Conservation (phyloP, 1,284 basidiomycete species). For the Malassezia sympodialis region DNA sequence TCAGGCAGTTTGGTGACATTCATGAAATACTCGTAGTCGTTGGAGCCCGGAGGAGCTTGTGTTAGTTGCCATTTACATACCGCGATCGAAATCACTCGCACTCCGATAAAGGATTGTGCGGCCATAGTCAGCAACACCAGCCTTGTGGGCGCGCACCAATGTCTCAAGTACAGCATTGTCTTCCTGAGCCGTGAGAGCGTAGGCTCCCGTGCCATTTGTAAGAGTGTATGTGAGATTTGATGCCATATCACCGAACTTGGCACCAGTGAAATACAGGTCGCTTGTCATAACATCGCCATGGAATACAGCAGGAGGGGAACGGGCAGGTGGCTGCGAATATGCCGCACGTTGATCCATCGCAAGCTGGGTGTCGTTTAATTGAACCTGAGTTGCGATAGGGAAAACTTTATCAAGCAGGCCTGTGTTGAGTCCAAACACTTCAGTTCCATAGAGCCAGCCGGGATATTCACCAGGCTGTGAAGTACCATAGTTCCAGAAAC, state of each 20-base stretch:
- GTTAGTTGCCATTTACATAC: neutral
- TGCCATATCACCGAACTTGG: slow-evolving; percentile 36
- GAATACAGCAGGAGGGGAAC: slow-evolving; percentile 46
- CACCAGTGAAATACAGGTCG: slow-evolving; percentile 52
- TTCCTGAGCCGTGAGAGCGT: slow-evolving; percentile 53
- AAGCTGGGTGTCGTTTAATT: slow-evolving; percentile 49
- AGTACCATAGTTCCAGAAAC: slow-evolving; percentile 51
- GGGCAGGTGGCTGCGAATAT: slow-evolving; percentile 49
- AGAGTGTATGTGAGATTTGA: slow-evolving; percentile 51
- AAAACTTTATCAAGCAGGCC: slow-evolving; percentile 50
- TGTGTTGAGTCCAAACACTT: slow-evolving; percentile 55
- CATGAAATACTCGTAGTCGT: slow-evolving; percentile 5
- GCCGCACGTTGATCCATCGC: slow-evolving; percentile 48
- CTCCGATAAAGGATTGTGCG: slow-evolving; percentile 53
- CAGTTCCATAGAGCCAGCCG: slow-evolving; percentile 52
- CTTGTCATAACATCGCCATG: slow-evolving; percentile 47
- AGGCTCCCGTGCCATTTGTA: slow-evolving; percentile 49
- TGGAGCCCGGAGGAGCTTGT: neutral
- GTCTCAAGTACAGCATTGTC: slow-evolving; percentile 53
- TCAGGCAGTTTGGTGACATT: neutral
- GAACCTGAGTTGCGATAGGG: slow-evolving; percentile 46
- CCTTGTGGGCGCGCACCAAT: slow-evolving; percentile 50
- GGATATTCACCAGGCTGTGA: slow-evolving; percentile 47
- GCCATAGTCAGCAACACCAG: slow-evolving; percentile 51
- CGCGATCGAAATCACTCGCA: slow-evolving; percentile 15